Evolutionary conservation across 2,329 filamentous ascomycete species (phyloP).

Genomic region (Lasiodiplodia citricola): DNA sequence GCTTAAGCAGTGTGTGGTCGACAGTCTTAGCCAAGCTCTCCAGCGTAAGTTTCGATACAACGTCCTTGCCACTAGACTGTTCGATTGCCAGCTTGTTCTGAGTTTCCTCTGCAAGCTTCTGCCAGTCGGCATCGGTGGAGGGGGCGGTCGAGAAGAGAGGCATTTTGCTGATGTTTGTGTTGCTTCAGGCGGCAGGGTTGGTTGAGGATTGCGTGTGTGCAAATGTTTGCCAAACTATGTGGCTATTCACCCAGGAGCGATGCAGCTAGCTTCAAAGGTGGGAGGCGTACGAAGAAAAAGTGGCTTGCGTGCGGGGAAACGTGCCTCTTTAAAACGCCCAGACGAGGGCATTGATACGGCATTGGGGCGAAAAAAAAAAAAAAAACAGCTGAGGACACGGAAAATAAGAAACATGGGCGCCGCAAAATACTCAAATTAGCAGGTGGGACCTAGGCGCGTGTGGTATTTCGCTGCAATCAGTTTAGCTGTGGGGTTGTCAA

Average conservation of each 20-base stretch:
- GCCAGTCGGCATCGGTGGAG: slow-evolving; percentile 15
- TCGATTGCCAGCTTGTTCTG: slow-evolving; percentile 16
- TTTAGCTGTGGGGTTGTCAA: slow-evolving; percentile 22
- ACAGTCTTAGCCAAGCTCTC: slow-evolving; percentile 43
- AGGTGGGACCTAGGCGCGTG: slow-evolving; percentile 14
- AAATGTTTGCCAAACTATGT: not conserved
- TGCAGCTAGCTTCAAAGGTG: slow-evolving; percentile 15
- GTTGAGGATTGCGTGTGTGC: slow-evolving; percentile 15
- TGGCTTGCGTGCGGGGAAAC: slow-evolving; percentile 17
- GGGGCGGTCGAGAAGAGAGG: slow-evolving; percentile 10
- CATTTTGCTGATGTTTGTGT: slow-evolving; percentile 1
- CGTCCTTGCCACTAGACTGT: not conserved
- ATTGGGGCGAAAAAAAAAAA: not conserved
- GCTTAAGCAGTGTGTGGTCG: slow-evolving; percentile 58
- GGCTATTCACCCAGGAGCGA: not conserved
- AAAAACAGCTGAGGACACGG: not conserved
- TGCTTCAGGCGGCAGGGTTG: not conserved
- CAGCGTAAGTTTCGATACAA: slow-evolving; percentile 34
- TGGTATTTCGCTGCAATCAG: slow-evolving; percentile 15
- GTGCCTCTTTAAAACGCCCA: not conserved
- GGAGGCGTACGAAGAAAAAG: slow-evolving; percentile 12
- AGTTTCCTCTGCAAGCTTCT: slow-evolving; percentile 7
- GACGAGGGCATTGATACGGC: not conserved
- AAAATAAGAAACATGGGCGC: slow-evolving; percentile 7
- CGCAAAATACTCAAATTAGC: slow-evolving; percentile 4